These are phyloP conservation scores for Cucumis sativus DNA, from an alignment of 306 rosid genomes.

Conservation along the genomic window DNA sequence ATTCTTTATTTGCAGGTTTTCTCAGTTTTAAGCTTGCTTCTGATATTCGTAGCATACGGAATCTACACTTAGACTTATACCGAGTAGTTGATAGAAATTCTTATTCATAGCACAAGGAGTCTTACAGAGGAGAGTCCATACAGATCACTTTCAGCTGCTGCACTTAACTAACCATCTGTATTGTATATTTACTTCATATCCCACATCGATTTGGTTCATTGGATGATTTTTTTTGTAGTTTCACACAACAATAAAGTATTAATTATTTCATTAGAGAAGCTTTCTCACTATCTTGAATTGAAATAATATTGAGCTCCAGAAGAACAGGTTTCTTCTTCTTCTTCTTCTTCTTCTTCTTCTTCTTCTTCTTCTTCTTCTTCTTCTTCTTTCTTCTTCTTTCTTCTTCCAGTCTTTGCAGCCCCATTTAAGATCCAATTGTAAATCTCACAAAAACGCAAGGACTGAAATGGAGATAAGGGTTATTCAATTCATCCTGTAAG, in stretches of 20 bases:
- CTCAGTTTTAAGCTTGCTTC: conserved; percentile 23
- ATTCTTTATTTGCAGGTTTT: conserved; percentile 34
- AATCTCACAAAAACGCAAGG: too few relatives aligned
- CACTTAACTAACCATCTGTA: neutral
- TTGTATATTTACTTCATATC: neutral
- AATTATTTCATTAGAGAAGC: neutral
- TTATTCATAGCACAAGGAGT: neutral
- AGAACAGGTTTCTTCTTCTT: neutral
- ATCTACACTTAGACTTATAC: conserved; percentile 7
- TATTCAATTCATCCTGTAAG: neutral
- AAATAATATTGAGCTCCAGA: too few relatives aligned
- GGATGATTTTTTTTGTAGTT: neutral
- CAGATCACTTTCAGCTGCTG: neutral
- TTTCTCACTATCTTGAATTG: too few relatives aligned
- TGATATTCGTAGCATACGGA: conserved; percentile 15
- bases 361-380: neutral
- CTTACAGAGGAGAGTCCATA: conserved; percentile 12
- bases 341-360: neutral
- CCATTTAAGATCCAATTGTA: too few relatives aligned
- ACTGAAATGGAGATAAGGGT: too few relatives aligned
- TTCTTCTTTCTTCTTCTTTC: neutral
- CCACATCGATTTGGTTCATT: neutral
- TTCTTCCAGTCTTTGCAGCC: too few relatives aligned
- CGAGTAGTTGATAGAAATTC: conserved; percentile 12
- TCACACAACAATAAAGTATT: neutral